Base-by-base conservation (phyloP, 2,329 filamentous ascomycete species). In the Botrytis fragariae region DNA sequence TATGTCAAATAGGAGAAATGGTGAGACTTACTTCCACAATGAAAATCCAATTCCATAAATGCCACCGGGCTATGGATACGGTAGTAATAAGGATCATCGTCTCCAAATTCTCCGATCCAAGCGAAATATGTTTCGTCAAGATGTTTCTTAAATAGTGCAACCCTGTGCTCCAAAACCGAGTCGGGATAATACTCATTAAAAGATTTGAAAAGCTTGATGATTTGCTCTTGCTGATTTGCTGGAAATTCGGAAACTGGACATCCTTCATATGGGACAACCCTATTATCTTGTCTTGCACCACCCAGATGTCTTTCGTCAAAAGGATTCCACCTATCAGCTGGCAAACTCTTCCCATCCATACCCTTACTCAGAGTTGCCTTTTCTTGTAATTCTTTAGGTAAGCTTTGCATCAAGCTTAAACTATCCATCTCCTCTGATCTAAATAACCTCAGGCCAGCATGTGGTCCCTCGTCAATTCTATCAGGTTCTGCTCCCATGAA, bases 401-500 rank as follows among this genome's bases (percentile, higher is more conserved):
- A 68, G 44, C 72, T 73, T 73, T 80, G 79, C 79, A 81, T 81
- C 63, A 81, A 72, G 59, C 76, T 77, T 73, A 81, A 74, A 57
- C 77, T 77, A 48, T 77, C 76, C 64, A 79, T 48, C 44, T 79
- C 77, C 59, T 80, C 78, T 14, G 74, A 74, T 9, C 75, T 51
- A 39, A 79, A 79, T 48, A 79, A 72, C 22, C 76, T 68, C 69
- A 78, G 62, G 12, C 78, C 79, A 2, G 76, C 75, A 72, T 79
- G 75, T 25, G 78, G 79, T 6, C 79, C 79, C n/a, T 78, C 78
- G 25, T 80, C 79, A 51, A 80, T 80, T 44, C 75, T 69, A 77
- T 95, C 94, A 0, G 93, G 93, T 81, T 95, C 93, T 0, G 93
- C 93, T 72, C 93, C 93, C 0, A 91, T 93, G 82, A 95, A 95